Evolutionary conservation across 176 grass and related monocot species (phyloP).

Genomic region (Avena insularis): DNA sequence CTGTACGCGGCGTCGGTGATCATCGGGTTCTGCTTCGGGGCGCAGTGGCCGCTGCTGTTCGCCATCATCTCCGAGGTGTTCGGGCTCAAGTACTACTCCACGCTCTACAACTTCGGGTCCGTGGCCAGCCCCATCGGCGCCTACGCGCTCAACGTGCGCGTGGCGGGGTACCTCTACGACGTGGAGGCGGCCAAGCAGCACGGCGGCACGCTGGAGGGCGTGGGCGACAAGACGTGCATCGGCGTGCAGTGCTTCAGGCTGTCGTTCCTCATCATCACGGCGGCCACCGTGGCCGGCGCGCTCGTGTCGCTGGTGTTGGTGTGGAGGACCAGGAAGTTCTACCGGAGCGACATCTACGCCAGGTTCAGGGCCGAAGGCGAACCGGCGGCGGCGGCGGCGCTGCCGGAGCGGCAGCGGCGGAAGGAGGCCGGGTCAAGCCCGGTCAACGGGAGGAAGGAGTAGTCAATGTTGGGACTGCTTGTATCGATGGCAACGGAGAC

Average conservation of each 20-base stretch:
- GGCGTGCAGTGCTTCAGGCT: constrained; percentile 62
- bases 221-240: constrained; percentile 59
- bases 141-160: constrained; percentile 67
- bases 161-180: constrained; percentile 69
- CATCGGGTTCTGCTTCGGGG: constrained; percentile 82
- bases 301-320: constrained; percentile 62
- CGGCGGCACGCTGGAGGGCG: constrained; percentile 12
- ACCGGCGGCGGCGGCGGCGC: background rate
- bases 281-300: constrained; percentile 56
- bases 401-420: background rate
- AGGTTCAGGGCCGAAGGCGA: constrained; percentile 47
- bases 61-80: constrained; percentile 88
- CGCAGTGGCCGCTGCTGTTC: constrained; percentile 79
- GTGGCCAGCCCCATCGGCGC: constrained; percentile 76
- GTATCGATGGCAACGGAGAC: background rate
- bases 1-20: constrained; percentile 57
- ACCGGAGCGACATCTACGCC: constrained; percentile 69
- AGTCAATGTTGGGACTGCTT: background rate
- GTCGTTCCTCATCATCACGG: constrained; percentile 69
- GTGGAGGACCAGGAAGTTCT: constrained; percentile 65
- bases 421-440: background rate
- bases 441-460: constrained; percentile 24
- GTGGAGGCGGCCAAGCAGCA: constrained; percentile 59
- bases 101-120: constrained; percentile 78
- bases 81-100: constrained; percentile 90